A percentile compares a stretch with the other conserved stretches of the same genome.
phyloP scores from a whole-genome alignment of 2,329 filamentous ascomycete genomes.

The Pyricularia sp. region DNA sequence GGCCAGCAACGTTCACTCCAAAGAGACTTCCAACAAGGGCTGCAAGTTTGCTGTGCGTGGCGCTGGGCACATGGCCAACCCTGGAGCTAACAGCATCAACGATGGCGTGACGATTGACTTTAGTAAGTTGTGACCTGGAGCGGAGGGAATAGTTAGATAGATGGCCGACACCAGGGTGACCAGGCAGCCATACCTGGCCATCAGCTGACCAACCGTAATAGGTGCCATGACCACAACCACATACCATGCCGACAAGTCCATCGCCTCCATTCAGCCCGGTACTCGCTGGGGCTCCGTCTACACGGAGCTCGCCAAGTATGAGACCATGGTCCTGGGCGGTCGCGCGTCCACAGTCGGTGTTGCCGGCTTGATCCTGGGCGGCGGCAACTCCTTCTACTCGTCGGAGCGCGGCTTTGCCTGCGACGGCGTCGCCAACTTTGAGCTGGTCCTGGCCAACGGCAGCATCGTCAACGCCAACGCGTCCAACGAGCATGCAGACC shows the following conservation, averaged over 20 bases:
- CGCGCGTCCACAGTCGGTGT: conserved; percentile 18
- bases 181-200: neutral
- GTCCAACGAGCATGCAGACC: conserved; percentile 7
- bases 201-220: conserved; percentile 10
- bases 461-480: conserved; percentile 18
- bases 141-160: neutral
- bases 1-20: neutral
- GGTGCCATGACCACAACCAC: conserved; percentile 19
- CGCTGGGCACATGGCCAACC: conserved; percentile 25
- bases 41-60: conserved; percentile 28
- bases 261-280: conserved; percentile 24
- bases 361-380: conserved; percentile 17
- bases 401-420: conserved; percentile 25
- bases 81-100: conserved; percentile 23
- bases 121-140: neutral
- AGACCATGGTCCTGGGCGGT: conserved; percentile 15
- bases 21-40: neutral
- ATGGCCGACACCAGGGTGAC: too few species aligned
- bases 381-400: conserved; percentile 19
- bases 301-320: conserved; percentile 19
- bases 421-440: conserved; percentile 27
- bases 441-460: conserved; percentile 33
- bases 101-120: conserved; percentile 26
- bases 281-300: conserved; percentile 28
- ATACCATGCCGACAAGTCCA: conserved; percentile 17